phyloP scores from a whole-genome alignment of 2,329 filamentous ascomycete species.

The Cytospora mali region DNA sequence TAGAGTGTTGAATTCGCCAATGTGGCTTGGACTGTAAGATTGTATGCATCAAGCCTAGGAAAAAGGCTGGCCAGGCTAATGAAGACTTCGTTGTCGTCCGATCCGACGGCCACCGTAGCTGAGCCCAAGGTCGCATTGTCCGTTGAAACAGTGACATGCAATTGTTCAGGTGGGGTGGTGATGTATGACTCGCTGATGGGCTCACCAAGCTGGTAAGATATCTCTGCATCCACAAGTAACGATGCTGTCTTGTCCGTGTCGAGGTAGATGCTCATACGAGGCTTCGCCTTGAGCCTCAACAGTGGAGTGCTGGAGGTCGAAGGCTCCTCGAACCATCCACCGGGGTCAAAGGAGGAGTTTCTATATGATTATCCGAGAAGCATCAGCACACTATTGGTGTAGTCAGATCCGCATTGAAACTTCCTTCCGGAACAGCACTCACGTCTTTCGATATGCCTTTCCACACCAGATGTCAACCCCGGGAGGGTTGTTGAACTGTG shows the following conservation, averaged over 20 bases:
- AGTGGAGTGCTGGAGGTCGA: slow-evolving; percentile 38
- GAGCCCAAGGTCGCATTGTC: slow-evolving; percentile 11
- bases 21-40: slow-evolving; percentile 24
- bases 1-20: slow-evolving; percentile 23
- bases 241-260: slow-evolving; percentile 41
- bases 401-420: background rate
- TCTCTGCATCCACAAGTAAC: slow-evolving; percentile 46
- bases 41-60: slow-evolving; percentile 24
- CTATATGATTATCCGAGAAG: slow-evolving; percentile 38
- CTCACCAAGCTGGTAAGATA: slow-evolving; percentile 43
- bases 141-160: slow-evolving; percentile 22
- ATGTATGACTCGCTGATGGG: slow-evolving; percentile 32
- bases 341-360: slow-evolving; percentile 50
- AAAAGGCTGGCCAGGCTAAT: slow-evolving; percentile 22
- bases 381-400: background rate
- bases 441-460: slow-evolving; percentile 25
- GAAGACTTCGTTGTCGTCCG: slow-evolving; percentile 25
- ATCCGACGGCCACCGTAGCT: slow-evolving; percentile 25
- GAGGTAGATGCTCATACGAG: slow-evolving; percentile 51
- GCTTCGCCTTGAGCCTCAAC: slow-evolving; percentile 47
- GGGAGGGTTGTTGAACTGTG: slow-evolving; percentile 28
- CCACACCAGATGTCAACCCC: slow-evolving; percentile 29
- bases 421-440: background rate
- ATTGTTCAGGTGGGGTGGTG: slow-evolving; percentile 9
- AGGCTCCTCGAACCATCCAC: slow-evolving; percentile 48